Percentiles rank a stretch among this genome's conserved stretches.
Evolutionary conservation across 1,284 basidiomycete genomes (phyloP).

Genomic region (Prillingera fragicola): DNA sequence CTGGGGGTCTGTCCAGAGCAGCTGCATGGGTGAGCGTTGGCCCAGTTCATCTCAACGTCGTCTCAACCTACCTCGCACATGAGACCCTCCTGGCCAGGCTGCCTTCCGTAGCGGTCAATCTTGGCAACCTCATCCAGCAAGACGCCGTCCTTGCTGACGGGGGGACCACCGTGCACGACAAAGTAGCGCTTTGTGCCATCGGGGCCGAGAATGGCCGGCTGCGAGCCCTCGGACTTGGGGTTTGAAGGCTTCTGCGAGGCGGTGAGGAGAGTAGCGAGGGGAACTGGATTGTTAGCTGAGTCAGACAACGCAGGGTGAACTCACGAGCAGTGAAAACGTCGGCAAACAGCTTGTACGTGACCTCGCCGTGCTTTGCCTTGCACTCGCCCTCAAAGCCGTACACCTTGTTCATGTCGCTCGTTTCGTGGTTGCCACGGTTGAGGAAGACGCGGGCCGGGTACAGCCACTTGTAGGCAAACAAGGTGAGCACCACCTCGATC

Average conservation of each 20-base stretch:
- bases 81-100: slow-evolving; percentile 90
- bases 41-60: slow-evolving; percentile 11
- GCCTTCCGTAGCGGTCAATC: slow-evolving; percentile 77
- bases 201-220: slow-evolving; percentile 65
- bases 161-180: slow-evolving; percentile 83
- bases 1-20: slow-evolving; percentile 95
- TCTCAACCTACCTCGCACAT: slow-evolving; percentile 62
- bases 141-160: slow-evolving; percentile 91
- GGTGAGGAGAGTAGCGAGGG: slow-evolving; percentile 78
- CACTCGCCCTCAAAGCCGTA: slow-evolving; percentile 97
- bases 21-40: too few relatives aligned
- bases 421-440: slow-evolving; percentile 96
- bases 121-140: slow-evolving; percentile 86
- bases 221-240: slow-evolving; percentile 44
- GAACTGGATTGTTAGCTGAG: slow-evolving; percentile 55
- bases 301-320: slow-evolving; percentile 34
- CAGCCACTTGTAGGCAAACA: slow-evolving; percentile 96
- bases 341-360: slow-evolving; percentile 82
- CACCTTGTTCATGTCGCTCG: slow-evolving; percentile 70
- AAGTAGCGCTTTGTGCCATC: slow-evolving; percentile 85
- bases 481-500: slow-evolving; percentile 88
- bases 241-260: slow-evolving; percentile 60
- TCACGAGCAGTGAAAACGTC: slow-evolving; percentile 82
- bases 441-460: slow-evolving; percentile 81
- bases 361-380: slow-evolving; percentile 89